Percentiles rank a stretch among this genome's conserved stretches.
Conservation (phyloP, 257 asterid genomes). For the Rhazya stricta region DNA sequence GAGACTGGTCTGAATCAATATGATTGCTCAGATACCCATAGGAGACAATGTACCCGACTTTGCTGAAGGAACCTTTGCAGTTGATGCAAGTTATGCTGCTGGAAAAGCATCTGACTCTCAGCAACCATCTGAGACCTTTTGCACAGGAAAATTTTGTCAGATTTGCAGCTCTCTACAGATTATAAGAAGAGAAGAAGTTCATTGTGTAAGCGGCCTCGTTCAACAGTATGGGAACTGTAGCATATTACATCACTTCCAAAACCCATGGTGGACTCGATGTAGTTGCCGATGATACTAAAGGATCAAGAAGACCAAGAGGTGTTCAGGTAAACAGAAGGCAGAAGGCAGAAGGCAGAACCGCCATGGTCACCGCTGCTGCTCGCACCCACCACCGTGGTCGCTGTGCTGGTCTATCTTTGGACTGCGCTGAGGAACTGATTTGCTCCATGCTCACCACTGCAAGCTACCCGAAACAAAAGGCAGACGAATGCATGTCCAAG, state of each 20-base stretch:
- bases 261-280: slow-evolving; percentile 21
- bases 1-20: slow-evolving; percentile 21
- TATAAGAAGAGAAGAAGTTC: slow-evolving; percentile 57
- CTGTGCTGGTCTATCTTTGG: no score
- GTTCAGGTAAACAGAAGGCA: no score
- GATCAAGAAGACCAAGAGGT: slow-evolving; percentile 27
- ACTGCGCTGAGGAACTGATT: no score
- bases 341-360: no score
- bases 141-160: slow-evolving; percentile 27
- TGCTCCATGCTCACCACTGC: no score
- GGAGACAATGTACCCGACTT: slow-evolving; percentile 36
- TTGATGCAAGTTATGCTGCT: slow-evolving; percentile 30
- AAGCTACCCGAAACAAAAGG: no score
- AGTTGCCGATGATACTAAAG: slow-evolving; percentile 27
- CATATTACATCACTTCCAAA: slow-evolving; percentile 33
- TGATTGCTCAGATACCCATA: slow-evolving; percentile 39
- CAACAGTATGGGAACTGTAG: slow-evolving; percentile 64
- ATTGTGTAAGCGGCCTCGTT: slow-evolving; percentile 37
- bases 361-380: no score
- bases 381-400: no score
- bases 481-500: no score
- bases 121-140: slow-evolving; percentile 26
- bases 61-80: slow-evolving; percentile 27
- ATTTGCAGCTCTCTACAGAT: slow-evolving; percentile 44
- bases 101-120: slow-evolving; percentile 39